Conservation (phyloP, 2,329 filamentous ascomycete genomes). For the Fusarium sp. region DNA sequence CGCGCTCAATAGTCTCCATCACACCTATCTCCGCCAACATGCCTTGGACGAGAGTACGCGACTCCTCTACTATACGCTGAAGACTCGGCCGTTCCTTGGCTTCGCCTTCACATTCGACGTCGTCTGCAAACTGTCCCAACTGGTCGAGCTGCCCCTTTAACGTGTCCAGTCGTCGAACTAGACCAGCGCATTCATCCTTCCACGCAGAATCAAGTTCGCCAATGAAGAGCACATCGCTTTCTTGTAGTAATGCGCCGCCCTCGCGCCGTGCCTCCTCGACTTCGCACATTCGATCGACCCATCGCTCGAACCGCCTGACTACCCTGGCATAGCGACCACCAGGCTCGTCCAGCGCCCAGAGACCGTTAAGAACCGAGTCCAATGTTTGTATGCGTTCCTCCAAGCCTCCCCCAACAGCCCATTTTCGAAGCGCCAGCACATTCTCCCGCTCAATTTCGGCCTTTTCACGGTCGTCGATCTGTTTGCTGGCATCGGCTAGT, state of each 20-base stretch:
- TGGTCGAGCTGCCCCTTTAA: constrained; percentile 62
- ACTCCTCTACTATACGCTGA: constrained; percentile 59
- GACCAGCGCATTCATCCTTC: constrained; percentile 66
- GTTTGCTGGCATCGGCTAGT: constrained; percentile 51
- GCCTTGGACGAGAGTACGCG: constrained; percentile 61
- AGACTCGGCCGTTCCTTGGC: constrained; percentile 53
- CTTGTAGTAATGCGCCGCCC: constrained; percentile 50
- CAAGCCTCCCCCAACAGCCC: constrained; percentile 57
- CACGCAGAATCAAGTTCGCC: constrained; percentile 66
- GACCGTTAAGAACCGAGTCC: constrained; percentile 65
- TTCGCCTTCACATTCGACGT: constrained; percentile 14
- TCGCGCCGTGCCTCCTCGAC: constrained; percentile 58
- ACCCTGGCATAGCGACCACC: constrained; percentile 67
- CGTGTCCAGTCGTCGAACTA: constrained; percentile 65
- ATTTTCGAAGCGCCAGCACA: constrained; percentile 62
- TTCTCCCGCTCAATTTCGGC: constrained; percentile 63
- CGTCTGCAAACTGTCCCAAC: constrained; percentile 51
- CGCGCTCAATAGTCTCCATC: constrained; percentile 71
- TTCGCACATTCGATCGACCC: constrained; percentile 62
- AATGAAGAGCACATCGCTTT: constrained; percentile 59
- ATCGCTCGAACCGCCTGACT: constrained; percentile 68
- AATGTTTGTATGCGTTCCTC: constrained; percentile 69
- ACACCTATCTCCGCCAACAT: constrained; percentile 72
- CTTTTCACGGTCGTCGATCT: constrained; percentile 53
- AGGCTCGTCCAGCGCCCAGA: constrained; percentile 67